Percentiles rank a stretch among this genome's conserved stretches.
Evolutionary conservation across 371 early-diverging fungal species (phyloP).

Genomic region (Syncephalastrum racemosum): DNA sequence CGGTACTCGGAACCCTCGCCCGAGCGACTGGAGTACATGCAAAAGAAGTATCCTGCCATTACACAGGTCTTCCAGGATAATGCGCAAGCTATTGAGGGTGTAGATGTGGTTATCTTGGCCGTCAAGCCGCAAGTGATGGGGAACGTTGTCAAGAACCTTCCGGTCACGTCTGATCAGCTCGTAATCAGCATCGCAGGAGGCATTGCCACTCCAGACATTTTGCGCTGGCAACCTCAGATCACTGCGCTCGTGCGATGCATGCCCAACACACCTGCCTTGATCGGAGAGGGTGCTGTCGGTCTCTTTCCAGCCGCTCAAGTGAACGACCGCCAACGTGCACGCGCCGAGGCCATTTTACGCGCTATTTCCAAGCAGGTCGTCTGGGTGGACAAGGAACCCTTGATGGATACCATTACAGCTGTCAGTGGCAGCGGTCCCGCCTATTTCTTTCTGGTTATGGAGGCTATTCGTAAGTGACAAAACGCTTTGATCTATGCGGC

Average conservation of each 20-base stretch:
- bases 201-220: slow-evolving; percentile 68
- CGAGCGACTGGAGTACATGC: slow-evolving; percentile 64
- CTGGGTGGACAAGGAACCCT: slow-evolving; percentile 78
- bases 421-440: slow-evolving; percentile 93
- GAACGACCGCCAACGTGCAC: slow-evolving; percentile 57
- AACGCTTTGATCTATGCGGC: neutral
- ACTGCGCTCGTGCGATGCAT: slow-evolving; percentile 79
- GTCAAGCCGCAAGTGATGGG: slow-evolving; percentile 90
- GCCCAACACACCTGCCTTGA: slow-evolving; percentile 95
- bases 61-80: slow-evolving; percentile 25
- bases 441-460: slow-evolving; percentile 90
- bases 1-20: slow-evolving; percentile 82
- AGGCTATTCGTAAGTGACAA: slow-evolving; percentile 68
- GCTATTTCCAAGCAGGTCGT: slow-evolving; percentile 73
- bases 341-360: slow-evolving; percentile 66
- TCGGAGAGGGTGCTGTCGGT: slow-evolving; percentile 87
- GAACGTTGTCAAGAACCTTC: slow-evolving; percentile 61
- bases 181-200: slow-evolving; percentile 91
- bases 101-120: slow-evolving; percentile 81
- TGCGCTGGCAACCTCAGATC: slow-evolving; percentile 54
- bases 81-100: slow-evolving; percentile 38
- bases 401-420: slow-evolving; percentile 88
- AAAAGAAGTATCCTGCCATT: slow-evolving; percentile 56
- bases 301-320: slow-evolving; percentile 69
- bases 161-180: slow-evolving; percentile 31